Evolutionary conservation across 1,284 basidiomycete genomes (phyloP), one percentile per base, ranked within the genome.

Genomic region (Naganishia albida): DNA sequence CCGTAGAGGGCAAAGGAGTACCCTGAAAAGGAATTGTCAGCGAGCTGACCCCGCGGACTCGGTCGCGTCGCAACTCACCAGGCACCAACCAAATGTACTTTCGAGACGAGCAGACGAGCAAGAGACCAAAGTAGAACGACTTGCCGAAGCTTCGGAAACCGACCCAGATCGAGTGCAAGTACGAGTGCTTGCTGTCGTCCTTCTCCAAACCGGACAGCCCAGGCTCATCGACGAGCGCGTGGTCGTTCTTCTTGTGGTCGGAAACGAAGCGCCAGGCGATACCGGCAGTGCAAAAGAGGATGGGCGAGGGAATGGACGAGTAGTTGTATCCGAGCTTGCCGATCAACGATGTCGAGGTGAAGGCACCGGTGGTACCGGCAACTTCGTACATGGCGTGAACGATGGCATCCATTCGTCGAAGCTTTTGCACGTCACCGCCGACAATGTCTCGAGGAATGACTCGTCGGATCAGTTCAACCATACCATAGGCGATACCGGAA

Each of bases 351-450:
- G 75, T 71, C 16, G 77, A 78, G 30, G 75, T 73, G 57, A 78
- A 75, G 4, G 77, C 77, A 56, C 75, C 78, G 3, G 72, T 66
- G n/a, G 78, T 79, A 63, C 78, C 78, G 20, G 77, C 77, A 25
- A 78, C 70, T 70, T 78, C 76, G 71, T 78, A 78, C 60, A 76
- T 69, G 60, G 77, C 72, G 69, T 79, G 78, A 12, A 77, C 75
- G 43, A 73, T 72, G 18, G 77, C 77, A 60, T 79, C 77, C 76
- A 78, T 78, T 64, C 74, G 72, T 50, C 75, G 69, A 7, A 78
- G 72, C 60, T 74, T 64, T 28, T 60, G 48, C 13, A 70, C 68
- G 39, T 69, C 67, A 7, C 71, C 70, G 26, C 64, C 69, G 39
- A 71, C 70, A 63, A 76, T 73, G 68, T 76, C 74, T 62, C 74